These are phyloP conservation scores for Hansenula sp. DNA, from an alignment of 1,139 yeast species.

Conservation along the genomic window DNA sequence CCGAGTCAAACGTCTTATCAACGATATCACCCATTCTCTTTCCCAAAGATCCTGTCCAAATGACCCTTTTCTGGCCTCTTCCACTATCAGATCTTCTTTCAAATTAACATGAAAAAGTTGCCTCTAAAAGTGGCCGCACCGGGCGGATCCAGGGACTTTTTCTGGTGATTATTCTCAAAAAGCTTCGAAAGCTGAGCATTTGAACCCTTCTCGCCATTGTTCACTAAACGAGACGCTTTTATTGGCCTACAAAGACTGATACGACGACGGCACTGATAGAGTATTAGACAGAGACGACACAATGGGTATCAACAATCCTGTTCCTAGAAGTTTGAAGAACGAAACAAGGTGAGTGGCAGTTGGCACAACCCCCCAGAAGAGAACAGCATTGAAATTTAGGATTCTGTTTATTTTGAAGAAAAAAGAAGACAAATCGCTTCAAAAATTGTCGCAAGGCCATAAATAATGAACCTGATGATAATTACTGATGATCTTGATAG, in stretches of 20 bases:
- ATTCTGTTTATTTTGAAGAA: no score
- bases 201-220: background rate
- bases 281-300: background rate
- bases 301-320: slow-evolving; percentile 88
- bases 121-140: background rate
- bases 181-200: background rate
- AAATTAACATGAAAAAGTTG: no score
- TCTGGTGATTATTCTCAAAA: no score
- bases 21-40: slow-evolving; percentile 24
- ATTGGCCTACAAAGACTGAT: no score
- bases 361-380: background rate
- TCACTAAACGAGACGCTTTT: no score
- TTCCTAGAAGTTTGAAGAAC: slow-evolving; percentile 83
- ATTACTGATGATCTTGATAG: no score
- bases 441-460: no score
- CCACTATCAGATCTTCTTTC: no score
- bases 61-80: no score
- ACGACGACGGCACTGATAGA: background rate
- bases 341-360: slow-evolving; percentile 74
- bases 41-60: no score
- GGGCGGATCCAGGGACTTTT: background rate
- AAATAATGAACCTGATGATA: no score
- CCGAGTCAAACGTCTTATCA: slow-evolving; percentile 24
- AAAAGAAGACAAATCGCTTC: no score
- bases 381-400: background rate